Percentiles rank a stretch among this genome's conserved stretches.
phyloP scores from a whole-genome alignment of 306 rosid species.

The Dalbergia cochinchinensis region DNA sequence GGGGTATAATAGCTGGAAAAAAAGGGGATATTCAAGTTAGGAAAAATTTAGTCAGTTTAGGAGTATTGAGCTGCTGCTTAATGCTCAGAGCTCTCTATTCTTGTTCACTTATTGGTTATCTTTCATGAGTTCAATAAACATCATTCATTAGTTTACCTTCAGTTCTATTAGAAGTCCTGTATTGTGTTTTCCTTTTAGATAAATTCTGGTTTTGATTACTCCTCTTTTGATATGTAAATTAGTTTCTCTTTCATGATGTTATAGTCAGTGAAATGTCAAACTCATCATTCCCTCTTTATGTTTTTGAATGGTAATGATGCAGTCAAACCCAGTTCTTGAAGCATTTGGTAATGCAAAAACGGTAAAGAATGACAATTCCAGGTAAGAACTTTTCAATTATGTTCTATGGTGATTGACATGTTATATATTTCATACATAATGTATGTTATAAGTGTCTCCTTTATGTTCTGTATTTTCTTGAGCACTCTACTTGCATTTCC shows the following conservation, averaged over 20 bases:
- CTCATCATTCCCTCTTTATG: conserved; percentile 21
- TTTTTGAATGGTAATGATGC: conserved; percentile 50
- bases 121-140: too few species aligned
- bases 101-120: too few species aligned
- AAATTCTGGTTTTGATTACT: conserved; percentile 30
- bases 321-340: conserved; percentile 99
- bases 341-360: conserved; percentile 98
- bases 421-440: conserved; percentile 16
- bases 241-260: conserved; percentile 25
- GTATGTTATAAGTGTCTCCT: conserved; percentile 15
- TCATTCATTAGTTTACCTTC: too few species aligned
- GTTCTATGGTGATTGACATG: conserved; percentile 35
- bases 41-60: too few species aligned
- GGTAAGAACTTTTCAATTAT: conserved; percentile 60
- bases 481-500: conserved; percentile 34
- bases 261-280: conserved; percentile 19
- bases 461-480: conserved; percentile 29
- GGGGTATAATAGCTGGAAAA: too few species aligned
- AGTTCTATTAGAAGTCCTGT: neutral
- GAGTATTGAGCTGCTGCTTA: too few species aligned
- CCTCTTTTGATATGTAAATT: conserved; percentile 33
- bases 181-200: conserved; percentile 6
- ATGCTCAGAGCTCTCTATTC: too few species aligned
- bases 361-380: conserved; percentile 89
- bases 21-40: too few species aligned